Base-by-base conservation (phyloP, 2,329 filamentous ascomycete genomes). In the Penicillium sp. region DNA sequence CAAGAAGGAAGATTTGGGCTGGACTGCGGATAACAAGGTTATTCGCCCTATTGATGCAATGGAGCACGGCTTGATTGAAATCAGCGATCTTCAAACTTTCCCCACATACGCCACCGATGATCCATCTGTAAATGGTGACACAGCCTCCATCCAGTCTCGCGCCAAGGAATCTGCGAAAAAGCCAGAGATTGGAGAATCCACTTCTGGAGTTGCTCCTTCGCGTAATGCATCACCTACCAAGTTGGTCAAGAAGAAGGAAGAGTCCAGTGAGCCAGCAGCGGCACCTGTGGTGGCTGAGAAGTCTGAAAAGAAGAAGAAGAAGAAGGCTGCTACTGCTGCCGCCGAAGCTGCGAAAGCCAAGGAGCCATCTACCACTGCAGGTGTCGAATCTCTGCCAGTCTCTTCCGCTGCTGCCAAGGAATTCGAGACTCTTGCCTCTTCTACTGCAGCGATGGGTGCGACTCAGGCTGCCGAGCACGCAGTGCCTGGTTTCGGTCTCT, bases 1-100 rank as follows among this genome's bases (percentile, higher is more conserved):
- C 71, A 93, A 89, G 72, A 90, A 93, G 70, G 85, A 87, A 49
- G 93, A 97, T 74, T 80, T 99, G 46, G 94, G 95, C 30, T 97
- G 92, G 92, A 88, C 88, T 64, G 84, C 86, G 64, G 90, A 97
- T 59, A 93, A 91, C 75, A 96, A 95, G 78, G 89, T 96, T 50
- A 79, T 96, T 37, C 79, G 87, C 51, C 82, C 88, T 0, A 84
- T 94, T 37, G 87, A 96, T 72, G 92, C 90, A 2, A 81, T 90
- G 42, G 81, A 87, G 50, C 82, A 85, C 52, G 90, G 89, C 9
- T 77, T 89, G 28, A 89, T 96, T 56, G 84, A 84, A 38, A 87
- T 96, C 49, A 82, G 84, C 33, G 88, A 90, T 67, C 81, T 96
- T 36, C 78, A 78, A 67, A 71, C 75, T 70, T 67, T 81, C 77